Conservation (phyloP, 2,329 filamentous ascomycete species). For the Colletotrichum tofieldiae region DNA sequence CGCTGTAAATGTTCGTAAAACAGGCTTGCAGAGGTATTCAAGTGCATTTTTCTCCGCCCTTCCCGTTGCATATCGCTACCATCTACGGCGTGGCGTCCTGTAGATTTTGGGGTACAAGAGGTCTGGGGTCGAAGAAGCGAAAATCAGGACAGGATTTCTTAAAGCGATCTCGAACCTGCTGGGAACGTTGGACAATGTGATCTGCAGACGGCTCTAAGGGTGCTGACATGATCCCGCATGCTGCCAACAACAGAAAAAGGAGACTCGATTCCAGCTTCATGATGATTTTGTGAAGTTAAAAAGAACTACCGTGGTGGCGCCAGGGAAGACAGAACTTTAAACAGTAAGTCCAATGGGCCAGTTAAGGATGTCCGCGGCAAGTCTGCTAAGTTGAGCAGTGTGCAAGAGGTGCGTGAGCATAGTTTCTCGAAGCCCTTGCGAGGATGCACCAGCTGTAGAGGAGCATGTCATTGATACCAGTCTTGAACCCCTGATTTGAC, state of each 20-base stretch:
- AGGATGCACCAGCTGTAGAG: not conserved
- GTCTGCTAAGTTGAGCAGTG: not conserved
- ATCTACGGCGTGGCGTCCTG: constrained; percentile 2
- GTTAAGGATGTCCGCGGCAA: no score
- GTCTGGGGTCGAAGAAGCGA: not conserved
- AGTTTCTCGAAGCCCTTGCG: not conserved
- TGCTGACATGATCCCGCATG: not conserved
- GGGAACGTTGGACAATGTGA: not conserved
- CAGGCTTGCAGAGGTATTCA: constrained; percentile 9
- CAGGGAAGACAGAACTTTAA: no score
- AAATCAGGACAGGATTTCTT: not conserved
- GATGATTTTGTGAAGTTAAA: not conserved
- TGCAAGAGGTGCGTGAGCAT: not conserved
- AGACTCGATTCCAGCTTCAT: not conserved
- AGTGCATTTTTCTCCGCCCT: not conserved
- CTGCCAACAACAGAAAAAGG: not conserved
- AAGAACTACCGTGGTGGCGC: not conserved
- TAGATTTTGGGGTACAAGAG: not conserved
- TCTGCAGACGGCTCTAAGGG: not conserved
- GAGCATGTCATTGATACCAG: not conserved
- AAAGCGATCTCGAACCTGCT: not conserved
- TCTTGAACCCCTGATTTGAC: no score
- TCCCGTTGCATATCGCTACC: not conserved
- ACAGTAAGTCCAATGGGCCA: no score
- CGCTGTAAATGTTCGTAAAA: not conserved